Evolutionary conservation across 2,329 filamentous ascomycete species (phyloP).

Genomic region (Domatiomyces globalis): DNA sequence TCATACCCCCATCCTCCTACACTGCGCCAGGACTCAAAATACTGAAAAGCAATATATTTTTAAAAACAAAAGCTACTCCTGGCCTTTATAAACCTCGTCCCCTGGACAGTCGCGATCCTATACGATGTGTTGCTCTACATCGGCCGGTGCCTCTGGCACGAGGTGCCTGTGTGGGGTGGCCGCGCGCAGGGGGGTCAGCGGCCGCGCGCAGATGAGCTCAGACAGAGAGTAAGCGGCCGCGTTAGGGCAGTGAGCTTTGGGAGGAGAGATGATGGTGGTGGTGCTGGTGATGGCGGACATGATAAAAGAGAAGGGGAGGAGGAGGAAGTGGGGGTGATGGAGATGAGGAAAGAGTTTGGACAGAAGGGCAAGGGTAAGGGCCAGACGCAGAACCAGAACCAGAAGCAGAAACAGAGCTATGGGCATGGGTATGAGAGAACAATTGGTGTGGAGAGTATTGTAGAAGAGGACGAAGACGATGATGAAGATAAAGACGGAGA

Average conservation of each 20-base stretch:
- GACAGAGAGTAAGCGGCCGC: slow-evolving; percentile 24
- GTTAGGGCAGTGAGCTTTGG: not conserved
- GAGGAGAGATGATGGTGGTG: not conserved
- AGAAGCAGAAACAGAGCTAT: not conserved
- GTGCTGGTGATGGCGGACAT: not conserved
- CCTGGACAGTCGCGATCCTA: slow-evolving; percentile 47
- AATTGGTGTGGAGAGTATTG: slow-evolving; percentile 1
- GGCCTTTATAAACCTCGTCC: slow-evolving; percentile 45
- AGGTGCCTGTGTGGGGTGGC: slow-evolving; percentile 47
- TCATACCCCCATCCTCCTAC: not conserved
- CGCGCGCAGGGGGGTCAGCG: slow-evolving; percentile 44
- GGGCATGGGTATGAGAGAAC: not conserved
- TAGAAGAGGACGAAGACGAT: slow-evolving; percentile 1
- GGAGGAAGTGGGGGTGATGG: too few relatives aligned
- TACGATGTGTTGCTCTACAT: slow-evolving; percentile 52
- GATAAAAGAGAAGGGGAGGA: not conserved
- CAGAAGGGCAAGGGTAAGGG: too few relatives aligned
- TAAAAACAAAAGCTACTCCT: slow-evolving; percentile 41
- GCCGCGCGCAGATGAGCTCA: slow-evolving; percentile 48
- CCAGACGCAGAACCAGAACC: too few relatives aligned
- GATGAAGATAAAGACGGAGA: not conserved
- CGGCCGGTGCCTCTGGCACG: slow-evolving; percentile 43
- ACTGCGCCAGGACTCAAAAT: slow-evolving; percentile 1
- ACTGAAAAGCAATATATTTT: not conserved
- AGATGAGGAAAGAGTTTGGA: too few relatives aligned